Conservation (phyloP, 257 asterid species). For the Anisodus acutangulus region DNA sequence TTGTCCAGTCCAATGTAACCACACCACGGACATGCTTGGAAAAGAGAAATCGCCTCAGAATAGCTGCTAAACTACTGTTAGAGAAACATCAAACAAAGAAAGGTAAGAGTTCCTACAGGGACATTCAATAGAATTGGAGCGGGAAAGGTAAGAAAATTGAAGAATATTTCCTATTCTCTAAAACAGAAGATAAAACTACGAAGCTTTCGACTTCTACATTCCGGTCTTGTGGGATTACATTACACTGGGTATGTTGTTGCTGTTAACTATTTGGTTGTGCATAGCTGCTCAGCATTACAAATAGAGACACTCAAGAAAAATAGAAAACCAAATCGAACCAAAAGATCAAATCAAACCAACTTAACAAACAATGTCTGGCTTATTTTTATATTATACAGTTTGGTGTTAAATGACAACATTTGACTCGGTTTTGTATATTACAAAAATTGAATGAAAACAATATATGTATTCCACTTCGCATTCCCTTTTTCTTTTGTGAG, state of each 20-base stretch:
- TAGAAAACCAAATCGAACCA: no score
- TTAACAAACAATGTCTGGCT: neutral
- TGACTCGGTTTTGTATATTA: neutral
- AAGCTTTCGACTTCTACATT: neutral
- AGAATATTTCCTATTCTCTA: neutral
- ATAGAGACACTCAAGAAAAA: neutral
- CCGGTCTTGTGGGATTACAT: neutral
- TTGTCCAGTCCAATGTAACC: constrained; percentile 5
- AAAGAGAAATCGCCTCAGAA: neutral
- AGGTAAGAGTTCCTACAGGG: neutral
- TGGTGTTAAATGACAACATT: neutral
- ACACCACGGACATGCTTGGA: neutral
- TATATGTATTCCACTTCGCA: neutral
- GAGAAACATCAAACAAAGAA: neutral
- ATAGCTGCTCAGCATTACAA: neutral
- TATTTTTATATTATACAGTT: neutral
- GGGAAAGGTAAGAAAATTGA: neutral
- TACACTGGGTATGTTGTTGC: no score
- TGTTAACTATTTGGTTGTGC: neutral
- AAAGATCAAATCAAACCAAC: no score
- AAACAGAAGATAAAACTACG: neutral
- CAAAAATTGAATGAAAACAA: no score
- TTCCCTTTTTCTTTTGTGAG: neutral
- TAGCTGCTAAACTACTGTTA: neutral
- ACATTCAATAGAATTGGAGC: neutral